Base-by-base conservation (phyloP, 257 asterid species). In the Craterostigma plantagineum region DNA sequence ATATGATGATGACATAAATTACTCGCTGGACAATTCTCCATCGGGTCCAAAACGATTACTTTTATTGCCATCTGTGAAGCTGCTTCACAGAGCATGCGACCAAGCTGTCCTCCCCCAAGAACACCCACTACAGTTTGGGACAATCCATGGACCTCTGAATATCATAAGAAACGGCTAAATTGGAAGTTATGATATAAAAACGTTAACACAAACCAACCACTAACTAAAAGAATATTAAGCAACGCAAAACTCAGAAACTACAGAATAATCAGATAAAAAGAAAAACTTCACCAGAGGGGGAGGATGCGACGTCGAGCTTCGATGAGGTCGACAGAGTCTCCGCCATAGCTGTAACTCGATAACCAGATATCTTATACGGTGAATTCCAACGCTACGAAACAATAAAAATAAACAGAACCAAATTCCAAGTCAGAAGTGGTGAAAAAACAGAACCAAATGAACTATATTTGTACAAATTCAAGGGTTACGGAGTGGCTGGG, bases 21-120 rank as follows among this genome's bases (percentile, higher is more conserved):
- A 69, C 92, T 90, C 16, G 95, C 99, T 7, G 99, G 94, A 57
- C 99, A 90, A 41, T 75, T 69, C 66, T 72, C 81, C 72, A 56
- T 49, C 0, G 99, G 99, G 43, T 90, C 99, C 46, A 90, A 63
- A 50, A 90, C 45, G 51, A 72, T 51, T 11, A 90, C 87, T 67
- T 90, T 90, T 35, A 83, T 71, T 7, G 87, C 95, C 83, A 83
- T 34, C 54, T 66, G 67, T 10, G 95, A 83, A 38, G 95, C 95
- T 35, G 92, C 95, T 70, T 90, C 75, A 45, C 99, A 82, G 53
- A 90, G 51, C 99, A 90, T 90, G 38, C 99, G 92, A 9, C 99
- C 99, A 46, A 90, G 71, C 30, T 90, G 99, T 17, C 99, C 99
- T 62, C 99, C 99, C 50, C 99, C 99, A 56, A 90, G 68, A 67